Base-by-base conservation (phyloP, 805 yeast genomes). In the Pichia phayaonensis region DNA sequence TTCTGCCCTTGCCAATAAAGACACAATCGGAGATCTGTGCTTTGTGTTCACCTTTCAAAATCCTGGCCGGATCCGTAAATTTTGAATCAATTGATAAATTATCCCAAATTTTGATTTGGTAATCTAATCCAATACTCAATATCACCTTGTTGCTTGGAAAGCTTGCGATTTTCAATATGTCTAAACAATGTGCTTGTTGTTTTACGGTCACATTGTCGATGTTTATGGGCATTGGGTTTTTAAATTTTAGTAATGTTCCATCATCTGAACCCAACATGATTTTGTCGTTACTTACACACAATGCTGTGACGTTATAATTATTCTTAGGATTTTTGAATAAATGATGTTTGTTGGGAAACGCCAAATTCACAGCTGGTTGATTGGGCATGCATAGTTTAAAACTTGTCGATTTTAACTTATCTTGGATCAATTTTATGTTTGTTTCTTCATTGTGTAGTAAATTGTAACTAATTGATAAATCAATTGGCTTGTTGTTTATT, bases 141-240 rank as follows among this genome's bases (percentile, higher is more conserved):
- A 80, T 59, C 15, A 83, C 94, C 58, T 75, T 67, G 3, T 80
- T 79, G 16, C 87, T 80, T 0, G 94, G 88, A 61, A 86, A 84
- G 48, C 81, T 73, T 48, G 53, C 42, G 2, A 76, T 57, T 4
- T 69, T 65, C 0, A 71, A 60, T 1, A 85, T 68, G 44, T 78
- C 76, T 29, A 69, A 58, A 26, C 61, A 64, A 65, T 86, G 94
- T 1, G 48, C 48, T 1, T 44, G 21, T 1, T 40, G 20, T 34
- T 22, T 45, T 3, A 38, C 7, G 22, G 27, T 26, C 44, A 29
- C 23, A 10, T 22, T 27, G 3, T 23, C 46, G 2, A 40, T 39
- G 2, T 15, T 43, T 7, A 36, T 18, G 1, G 39, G n/a, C 16
- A 40, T 20, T 12, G 50, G 54, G 23, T 50, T 24, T 7, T 27